Percentiles rank a stretch among this genome's conserved stretches.
phyloP scores from a whole-genome alignment of 495 filamentous ascomycete species.

The Aspergillus bridgeri region DNA sequence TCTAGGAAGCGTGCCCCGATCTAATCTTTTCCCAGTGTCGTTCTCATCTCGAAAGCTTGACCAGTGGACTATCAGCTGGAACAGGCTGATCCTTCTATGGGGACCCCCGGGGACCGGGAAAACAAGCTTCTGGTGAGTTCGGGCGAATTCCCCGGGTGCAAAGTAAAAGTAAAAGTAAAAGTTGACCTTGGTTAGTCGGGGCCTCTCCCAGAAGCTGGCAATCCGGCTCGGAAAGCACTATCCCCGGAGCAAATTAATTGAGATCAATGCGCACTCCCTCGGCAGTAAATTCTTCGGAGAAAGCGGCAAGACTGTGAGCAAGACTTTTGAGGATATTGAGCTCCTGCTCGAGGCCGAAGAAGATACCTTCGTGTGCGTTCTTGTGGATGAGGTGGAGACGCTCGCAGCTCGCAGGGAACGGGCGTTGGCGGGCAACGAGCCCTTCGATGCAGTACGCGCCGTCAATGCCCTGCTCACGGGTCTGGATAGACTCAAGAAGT shows the following conservation, averaged over 20 bases:
- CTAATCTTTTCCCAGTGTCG: slow-evolving; percentile 22
- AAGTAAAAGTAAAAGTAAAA: not conserved
- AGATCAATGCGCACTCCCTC: slow-evolving; percentile 49
- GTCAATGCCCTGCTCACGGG: slow-evolving; percentile 33
- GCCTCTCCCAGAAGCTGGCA: slow-evolving; percentile 54
- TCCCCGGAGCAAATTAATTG: slow-evolving; percentile 40
- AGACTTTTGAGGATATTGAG: slow-evolving; percentile 47
- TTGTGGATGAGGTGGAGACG: slow-evolving; percentile 58
- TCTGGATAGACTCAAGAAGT: slow-evolving; percentile 35
- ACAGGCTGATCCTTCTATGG: slow-evolving; percentile 44
- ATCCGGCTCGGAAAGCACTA: slow-evolving; percentile 49
- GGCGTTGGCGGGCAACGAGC: slow-evolving; percentile 42
- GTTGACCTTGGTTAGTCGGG: slow-evolving; percentile 28
- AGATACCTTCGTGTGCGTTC: slow-evolving; percentile 43
- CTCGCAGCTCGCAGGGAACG: slow-evolving; percentile 44
- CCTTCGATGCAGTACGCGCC: slow-evolving; percentile 44
- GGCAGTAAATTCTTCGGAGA: slow-evolving; percentile 55
- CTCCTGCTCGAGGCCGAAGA: slow-evolving; percentile 40
- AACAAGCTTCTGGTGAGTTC: slow-evolving; percentile 40
- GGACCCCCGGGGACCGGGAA: slow-evolving; percentile 58
- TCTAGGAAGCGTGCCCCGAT: not conserved
- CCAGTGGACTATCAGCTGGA: slow-evolving; percentile 33
- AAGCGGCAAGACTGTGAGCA: slow-evolving; percentile 51
- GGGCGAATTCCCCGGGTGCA: not conserved
- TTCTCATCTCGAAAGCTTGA: slow-evolving; percentile 27